Evolutionary conservation across 805 yeast genomes (phyloP), one percentile per base, ranked within the genome.

Genomic region (Yarrowia hollandica): DNA sequence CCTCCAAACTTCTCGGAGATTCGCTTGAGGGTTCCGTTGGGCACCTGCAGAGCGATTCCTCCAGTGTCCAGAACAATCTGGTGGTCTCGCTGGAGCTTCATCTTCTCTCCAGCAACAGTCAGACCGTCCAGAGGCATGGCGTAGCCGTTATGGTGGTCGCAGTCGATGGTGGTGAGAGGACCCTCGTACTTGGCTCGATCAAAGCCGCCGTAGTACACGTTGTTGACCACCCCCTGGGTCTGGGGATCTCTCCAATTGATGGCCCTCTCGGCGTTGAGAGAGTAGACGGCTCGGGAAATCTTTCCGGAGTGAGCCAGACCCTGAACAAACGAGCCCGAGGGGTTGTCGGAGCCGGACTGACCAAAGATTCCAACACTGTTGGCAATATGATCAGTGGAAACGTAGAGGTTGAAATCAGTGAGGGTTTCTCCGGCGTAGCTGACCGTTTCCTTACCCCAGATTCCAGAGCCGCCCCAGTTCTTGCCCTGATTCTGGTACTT

Each of bases 241-340:
- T 25, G 28, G 28, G 28, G 28, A 10, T 25, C 28, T n/a, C n/a
- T n/a, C n/a, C n/a, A n/a, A n/a, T n/a, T n/a, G 10, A 25, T 25
- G 28, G 28, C 62, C 38, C 72, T 73, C n/a, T 50, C 63, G n/a
- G 59, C 48, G 23, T 62, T 60, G 37, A 69, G 62, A 3, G 71
- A 70, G 64, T 82, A 78, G 67, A 88, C 74, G 64, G 73, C 85
- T 42, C 88, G 71, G 0, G 94, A 86, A 69, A 85, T 88, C 2
- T 82, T 81, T 18, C 77, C 77, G 42, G 79, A 77, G 50, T 77
- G 69, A 64, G 84, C 86, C 38, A 79, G 69, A 0, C 90, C 91
- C 59, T 79, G 78, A 31, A 72, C 67, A 60, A 77, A 82, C 74
- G 89, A 70, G 60, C 80, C 79, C 48, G 76, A 66, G 0, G 96